These are phyloP conservation scores for Malus sieversii DNA, from an alignment of 306 rosid species.

Conservation along the genomic window DNA sequence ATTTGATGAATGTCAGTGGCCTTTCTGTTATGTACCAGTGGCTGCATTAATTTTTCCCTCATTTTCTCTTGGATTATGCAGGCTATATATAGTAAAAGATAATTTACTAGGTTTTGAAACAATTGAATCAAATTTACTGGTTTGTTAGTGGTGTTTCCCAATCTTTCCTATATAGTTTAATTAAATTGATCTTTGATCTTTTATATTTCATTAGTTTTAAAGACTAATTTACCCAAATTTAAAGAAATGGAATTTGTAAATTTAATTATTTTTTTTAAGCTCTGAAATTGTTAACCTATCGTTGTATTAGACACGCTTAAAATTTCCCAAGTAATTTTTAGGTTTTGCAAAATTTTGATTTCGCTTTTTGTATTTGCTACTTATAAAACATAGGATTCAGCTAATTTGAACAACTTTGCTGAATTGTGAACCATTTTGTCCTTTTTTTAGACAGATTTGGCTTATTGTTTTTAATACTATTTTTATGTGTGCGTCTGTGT, in stretches of 20 bases:
- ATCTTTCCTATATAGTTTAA: neutral
- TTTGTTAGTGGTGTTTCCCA: neutral
- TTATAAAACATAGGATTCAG: neutral
- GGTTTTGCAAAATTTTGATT: neutral
- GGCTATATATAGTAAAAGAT: neutral
- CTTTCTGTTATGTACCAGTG: neutral
- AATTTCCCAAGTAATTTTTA: neutral
- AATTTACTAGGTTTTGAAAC: neutral
- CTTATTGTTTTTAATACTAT: no score
- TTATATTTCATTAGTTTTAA: neutral
- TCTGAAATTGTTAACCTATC: neutral
- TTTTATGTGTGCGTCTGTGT: no score
- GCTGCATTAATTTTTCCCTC: neutral
- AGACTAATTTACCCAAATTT: neutral
- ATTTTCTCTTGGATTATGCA: neutral
- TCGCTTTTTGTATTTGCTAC: neutral
- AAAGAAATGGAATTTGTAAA: neutral
- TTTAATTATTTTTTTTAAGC: neutral
- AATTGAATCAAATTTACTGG: neutral
- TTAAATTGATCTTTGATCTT: neutral
- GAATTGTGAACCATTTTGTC: neutral
- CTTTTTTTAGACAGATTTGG: neutral
- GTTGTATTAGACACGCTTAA: neutral
- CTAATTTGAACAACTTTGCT: neutral
- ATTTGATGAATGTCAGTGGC: neutral